phyloP scores from a whole-genome alignment of 257 asterid genomes.

The Primulina eburnea region DNA sequence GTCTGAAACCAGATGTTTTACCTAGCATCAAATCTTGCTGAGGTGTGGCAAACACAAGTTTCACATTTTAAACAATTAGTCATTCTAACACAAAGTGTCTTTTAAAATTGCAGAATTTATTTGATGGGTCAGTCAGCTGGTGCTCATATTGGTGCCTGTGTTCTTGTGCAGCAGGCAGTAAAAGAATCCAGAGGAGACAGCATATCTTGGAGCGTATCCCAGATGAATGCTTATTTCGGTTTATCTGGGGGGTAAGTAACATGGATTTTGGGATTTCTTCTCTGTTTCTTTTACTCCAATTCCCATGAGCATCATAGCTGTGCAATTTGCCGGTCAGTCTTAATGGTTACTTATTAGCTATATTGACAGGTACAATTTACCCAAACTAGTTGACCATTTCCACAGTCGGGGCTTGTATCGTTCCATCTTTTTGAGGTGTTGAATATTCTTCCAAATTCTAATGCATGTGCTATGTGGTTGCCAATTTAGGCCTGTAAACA shows the following conservation, averaged over 20 bases:
- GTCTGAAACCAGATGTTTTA: too few species aligned
- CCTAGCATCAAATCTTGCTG: conserved; percentile 4
- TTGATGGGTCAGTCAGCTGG: conserved; percentile 99
- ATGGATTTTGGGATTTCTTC: too few species aligned
- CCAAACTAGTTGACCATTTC: conserved; percentile 83
- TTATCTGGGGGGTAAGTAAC: conserved; percentile 88
- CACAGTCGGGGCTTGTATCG: conserved; percentile 86
- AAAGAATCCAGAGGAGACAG: conserved; percentile 73
- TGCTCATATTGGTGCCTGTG: conserved; percentile 92
- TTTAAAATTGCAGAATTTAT: conserved; percentile 55
- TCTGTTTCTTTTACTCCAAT: too few species aligned
- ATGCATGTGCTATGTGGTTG: too few species aligned
- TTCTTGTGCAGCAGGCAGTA: conserved; percentile 75
- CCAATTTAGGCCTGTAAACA: too few species aligned
- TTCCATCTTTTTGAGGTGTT: conserved; percentile 82
- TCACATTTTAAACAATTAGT: not conserved
- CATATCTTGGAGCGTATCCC: conserved; percentile 73
- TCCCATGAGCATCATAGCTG: too few species aligned
- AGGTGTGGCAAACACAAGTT: not conserved
- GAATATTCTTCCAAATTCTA: conserved; percentile 4
- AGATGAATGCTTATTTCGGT: conserved; percentile 92
- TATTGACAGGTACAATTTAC: conserved; percentile 70
- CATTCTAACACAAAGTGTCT: conserved; percentile 5
- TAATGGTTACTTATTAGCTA: not conserved
- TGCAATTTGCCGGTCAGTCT: too few species aligned